Base-by-base conservation (phyloP, 2,329 filamentous ascomycete genomes). In the Setomelanomma holmii region DNA sequence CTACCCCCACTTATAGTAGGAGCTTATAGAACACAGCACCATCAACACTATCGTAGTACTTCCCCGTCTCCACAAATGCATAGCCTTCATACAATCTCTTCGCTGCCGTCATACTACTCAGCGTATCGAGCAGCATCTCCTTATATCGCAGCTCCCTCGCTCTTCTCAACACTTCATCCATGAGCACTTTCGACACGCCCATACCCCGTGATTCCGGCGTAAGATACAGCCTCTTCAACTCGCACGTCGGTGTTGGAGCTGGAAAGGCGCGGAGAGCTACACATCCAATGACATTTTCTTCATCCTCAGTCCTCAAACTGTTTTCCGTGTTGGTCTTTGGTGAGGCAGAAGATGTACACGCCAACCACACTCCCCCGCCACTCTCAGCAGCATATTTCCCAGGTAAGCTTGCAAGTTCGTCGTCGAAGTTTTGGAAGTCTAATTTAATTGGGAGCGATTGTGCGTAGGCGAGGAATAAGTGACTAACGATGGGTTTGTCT, bases 221-320 rank as follows among this genome's bases (percentile, higher is more conserved):
- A 7, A 84, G 76, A 58, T 84, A 87, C 0, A 87, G 72, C 1
- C 84, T 76, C 64, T 87, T 87, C 73, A 86, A 81, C 65, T 87
- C 84, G 59, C 79, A 81, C 17, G 65, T 67, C 12, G 51, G 19
- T 14, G 40, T 35, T 5, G 50, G 43, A 12, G 54, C 46, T 17
- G 30, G 53, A 33, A 80, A 74, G 2, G 74, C 68, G 12, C 82
- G 77, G 1, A 85, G 62, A 12, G 78, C 81, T 8, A 84, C 76
- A 60, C 80, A 84, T 4, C 83, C 83, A 1, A 84, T 62, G 4
- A 49, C 19, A 51, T 45, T 30, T 40, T 42, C 49, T 34, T 17
- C 42, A 16, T n/a, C 16, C 27, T 43, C n/a, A n/a, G n/a, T 21
- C 12, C 23, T 33, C 40, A 20, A 21, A 21, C 6, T 27, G 35